Base-by-base conservation (phyloP, 768 basidiomycete genomes). In the Goffeauzyma gilvescens region DNA sequence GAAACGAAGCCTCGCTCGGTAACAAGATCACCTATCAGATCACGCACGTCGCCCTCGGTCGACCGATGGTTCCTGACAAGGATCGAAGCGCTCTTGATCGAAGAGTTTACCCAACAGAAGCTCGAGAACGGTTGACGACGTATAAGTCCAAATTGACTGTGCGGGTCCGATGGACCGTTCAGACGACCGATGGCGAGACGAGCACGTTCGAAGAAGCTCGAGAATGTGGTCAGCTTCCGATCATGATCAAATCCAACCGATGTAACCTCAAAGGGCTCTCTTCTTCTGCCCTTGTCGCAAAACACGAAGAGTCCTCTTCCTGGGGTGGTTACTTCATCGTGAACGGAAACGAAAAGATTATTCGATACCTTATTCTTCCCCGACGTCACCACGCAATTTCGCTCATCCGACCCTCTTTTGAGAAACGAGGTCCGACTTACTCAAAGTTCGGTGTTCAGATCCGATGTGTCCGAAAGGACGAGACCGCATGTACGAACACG, bases 251-350 rank as follows among this genome's bases (percentile, higher is more conserved):
- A 83, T 95, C 90, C 7, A 77, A 75, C 17, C 71, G 90, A 45
- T 98, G 93, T 60, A 93, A 95, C 63, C 65, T 96, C n/a, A 77
- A 78, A 33, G 72, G 72, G 25, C 71, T 93, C 64, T 75, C 85
- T 2, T 81, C 90, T 7, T 73, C 79, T 7, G 79, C 85, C 34
- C 76, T 98, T 33, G 85, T 96, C 43, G 67, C 69, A 43, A 78
- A 79, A 48, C 81, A 90, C 59, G 93, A 98, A 70, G 93, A 98
- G 57, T 78, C 93, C 1, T 86, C 93, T 66, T 93, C 96, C 64
- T 95, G 95, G 57, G 93, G 93, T 40, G 93, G 90, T 22, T 96
- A 98, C 66, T 98, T 98, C 60, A 75, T 98, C 59, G 77, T 98
- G 64, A 98, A 98, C 63, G 93, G 93, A 49, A 96, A 95, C 66